These are phyloP conservation scores for Aspergillus sojae DNA, from an alignment of 2,329 filamentous ascomycete genomes.

Conservation along the genomic window DNA sequence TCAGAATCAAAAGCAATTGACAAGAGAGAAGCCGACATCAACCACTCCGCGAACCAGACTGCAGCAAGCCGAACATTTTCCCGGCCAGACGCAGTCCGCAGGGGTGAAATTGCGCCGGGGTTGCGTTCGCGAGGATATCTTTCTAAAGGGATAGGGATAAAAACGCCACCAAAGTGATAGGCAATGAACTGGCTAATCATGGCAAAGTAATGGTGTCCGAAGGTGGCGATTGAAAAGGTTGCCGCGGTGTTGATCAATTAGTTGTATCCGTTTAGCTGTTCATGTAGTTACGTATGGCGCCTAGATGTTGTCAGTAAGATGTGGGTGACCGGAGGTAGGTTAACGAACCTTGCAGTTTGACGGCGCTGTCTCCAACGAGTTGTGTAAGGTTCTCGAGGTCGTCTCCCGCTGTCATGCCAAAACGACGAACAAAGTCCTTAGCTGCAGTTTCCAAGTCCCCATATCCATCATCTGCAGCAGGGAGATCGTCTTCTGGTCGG, in stretches of 20 bases:
- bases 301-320: slow-evolving; percentile 26
- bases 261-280: slow-evolving; percentile 44
- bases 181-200: slow-evolving; percentile 14
- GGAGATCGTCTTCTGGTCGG: slow-evolving; percentile 78
- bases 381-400: slow-evolving; percentile 89
- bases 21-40: not conserved
- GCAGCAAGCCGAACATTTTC: not conserved
- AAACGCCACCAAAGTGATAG: slow-evolving; percentile 17
- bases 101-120: not conserved
- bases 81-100: not conserved
- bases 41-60: not conserved
- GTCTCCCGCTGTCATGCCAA: slow-evolving; percentile 93
- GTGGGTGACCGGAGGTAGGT: not conserved
- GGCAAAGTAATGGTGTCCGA: not conserved
- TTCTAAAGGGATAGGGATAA: slow-evolving; percentile 2
- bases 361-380: slow-evolving; percentile 82
- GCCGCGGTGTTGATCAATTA: slow-evolving; percentile 5
- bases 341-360: slow-evolving; percentile 71
- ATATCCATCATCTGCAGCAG: slow-evolving; percentile 70
- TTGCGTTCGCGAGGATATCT: not conserved
- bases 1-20: slow-evolving; percentile 12
- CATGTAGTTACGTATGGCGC: slow-evolving; percentile 53
- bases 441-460: slow-evolving; percentile 90
- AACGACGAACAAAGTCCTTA: slow-evolving; percentile 93
- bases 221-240: slow-evolving; percentile 7